A percentile compares a stretch with the other conserved stretches of the same genome.
Evolutionary conservation across 2,329 filamentous ascomycete species (phyloP).

Genomic region (Gnomoniopsis sp.): DNA sequence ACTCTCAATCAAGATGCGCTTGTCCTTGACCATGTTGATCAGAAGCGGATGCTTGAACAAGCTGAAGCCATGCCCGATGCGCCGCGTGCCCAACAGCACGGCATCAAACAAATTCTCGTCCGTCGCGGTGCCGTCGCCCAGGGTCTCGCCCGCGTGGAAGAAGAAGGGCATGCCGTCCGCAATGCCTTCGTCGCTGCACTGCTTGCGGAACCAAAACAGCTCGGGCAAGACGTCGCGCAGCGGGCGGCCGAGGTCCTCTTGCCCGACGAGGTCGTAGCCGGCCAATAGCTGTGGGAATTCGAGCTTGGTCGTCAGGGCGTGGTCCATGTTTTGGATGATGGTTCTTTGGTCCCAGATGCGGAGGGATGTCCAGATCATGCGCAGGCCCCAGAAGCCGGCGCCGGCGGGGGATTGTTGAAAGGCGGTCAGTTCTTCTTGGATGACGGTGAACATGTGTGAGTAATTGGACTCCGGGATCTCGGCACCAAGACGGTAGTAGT

Average conservation of each 20-base stretch:
- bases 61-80: conserved; percentile 87
- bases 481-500: conserved; percentile 63
- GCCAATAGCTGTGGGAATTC: conserved; percentile 75
- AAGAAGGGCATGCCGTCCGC: conserved; percentile 76
- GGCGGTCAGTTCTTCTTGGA: conserved; percentile 72
- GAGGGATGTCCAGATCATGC: conserved; percentile 80
- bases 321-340: conserved; percentile 79
- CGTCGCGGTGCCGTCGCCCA: conserved; percentile 69
- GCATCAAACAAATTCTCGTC: conserved; percentile 88
- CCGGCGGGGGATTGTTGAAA: conserved; percentile 73
- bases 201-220: conserved; percentile 90
- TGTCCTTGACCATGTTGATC: conserved; percentile 83
- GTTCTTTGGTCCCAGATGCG: conserved; percentile 60
- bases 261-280: conserved; percentile 86
- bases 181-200: conserved; percentile 72
- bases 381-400: conserved; percentile 75
- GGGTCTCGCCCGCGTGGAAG: conserved; percentile 88
- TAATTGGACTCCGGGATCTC: conserved; percentile 67
- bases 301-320: conserved; percentile 79
- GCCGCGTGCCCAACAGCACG: conserved; percentile 77
- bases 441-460: conserved; percentile 65
- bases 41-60: conserved; percentile 89
- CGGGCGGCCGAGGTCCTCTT: conserved; percentile 76
- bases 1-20: conserved; percentile 81
- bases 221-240: conserved; percentile 76